A percentile compares a stretch with the other conserved stretches of the same genome.
Evolutionary conservation across 371 early-diverging fungal genomes (phyloP).

Genomic region (Mucor lusitanicus): DNA sequence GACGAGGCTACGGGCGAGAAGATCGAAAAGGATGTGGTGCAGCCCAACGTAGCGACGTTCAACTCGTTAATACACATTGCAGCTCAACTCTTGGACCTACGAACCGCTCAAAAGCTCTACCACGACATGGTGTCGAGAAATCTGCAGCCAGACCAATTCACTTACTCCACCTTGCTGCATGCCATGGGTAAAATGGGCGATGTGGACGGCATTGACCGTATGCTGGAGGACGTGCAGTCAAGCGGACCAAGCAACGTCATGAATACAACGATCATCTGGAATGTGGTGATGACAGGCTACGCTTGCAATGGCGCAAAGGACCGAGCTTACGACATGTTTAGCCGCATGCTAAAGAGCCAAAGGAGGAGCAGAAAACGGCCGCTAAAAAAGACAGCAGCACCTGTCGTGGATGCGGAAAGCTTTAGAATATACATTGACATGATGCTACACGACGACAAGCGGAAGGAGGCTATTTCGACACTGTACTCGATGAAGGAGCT

Average conservation of each 20-base stretch:
- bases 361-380: neutral
- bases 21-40: slow-evolving; percentile 8
- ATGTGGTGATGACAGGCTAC: slow-evolving; percentile 40
- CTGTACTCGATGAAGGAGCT: slow-evolving; percentile 24
- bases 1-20: slow-evolving; percentile 1
- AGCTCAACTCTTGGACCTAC: slow-evolving; percentile 36
- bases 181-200: slow-evolving; percentile 43
- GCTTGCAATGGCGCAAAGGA: slow-evolving; percentile 25
- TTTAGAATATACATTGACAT: slow-evolving; percentile 40
- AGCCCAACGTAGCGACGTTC: slow-evolving; percentile 31
- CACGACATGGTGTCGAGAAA: slow-evolving; percentile 45
- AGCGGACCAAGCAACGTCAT: slow-evolving; percentile 5
- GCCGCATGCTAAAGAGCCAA: slow-evolving; percentile 3
- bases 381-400: slow-evolving; percentile 8
- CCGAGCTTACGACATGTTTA: slow-evolving; percentile 37
- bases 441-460: slow-evolving; percentile 20
- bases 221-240: slow-evolving; percentile 25
- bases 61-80: slow-evolving; percentile 50
- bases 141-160: slow-evolving; percentile 37
- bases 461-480: slow-evolving; percentile 20
- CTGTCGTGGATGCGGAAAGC: slow-evolving; percentile 36
- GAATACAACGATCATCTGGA: slow-evolving; percentile 37
- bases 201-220: slow-evolving; percentile 34
- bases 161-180: slow-evolving; percentile 41
- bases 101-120: slow-evolving; percentile 50